Conservation (phyloP, 495 filamentous ascomycete genomes). For the Rhypophila decipiens region DNA sequence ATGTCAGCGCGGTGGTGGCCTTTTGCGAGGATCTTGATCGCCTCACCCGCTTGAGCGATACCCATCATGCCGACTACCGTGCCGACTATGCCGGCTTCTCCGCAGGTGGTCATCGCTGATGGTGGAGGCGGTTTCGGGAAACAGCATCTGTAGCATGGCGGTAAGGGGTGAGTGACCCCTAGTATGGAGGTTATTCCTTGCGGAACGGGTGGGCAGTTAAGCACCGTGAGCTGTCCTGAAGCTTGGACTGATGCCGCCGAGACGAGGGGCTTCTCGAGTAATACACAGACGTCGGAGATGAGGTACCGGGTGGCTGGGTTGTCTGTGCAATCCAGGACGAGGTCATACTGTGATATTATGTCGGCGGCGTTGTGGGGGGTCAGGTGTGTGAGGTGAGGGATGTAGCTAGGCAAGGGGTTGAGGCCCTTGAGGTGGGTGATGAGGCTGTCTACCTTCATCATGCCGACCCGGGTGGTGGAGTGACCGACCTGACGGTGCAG, state of each 20-base stretch:
- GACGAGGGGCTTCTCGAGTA: constrained; percentile 72
- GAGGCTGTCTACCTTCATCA: constrained; percentile 75
- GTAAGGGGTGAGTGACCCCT: constrained; percentile 49
- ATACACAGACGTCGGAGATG: constrained; percentile 81
- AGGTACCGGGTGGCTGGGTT: constrained; percentile 86
- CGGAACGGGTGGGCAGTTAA: constrained; percentile 58
- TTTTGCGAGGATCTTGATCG: constrained; percentile 69
- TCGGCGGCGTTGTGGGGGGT: constrained; percentile 55
- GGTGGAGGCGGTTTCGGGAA: constrained; percentile 83
- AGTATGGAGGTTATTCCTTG: constrained; percentile 30
- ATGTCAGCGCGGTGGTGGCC: no score
- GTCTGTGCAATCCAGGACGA: constrained; percentile 92
- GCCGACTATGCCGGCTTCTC: constrained; percentile 86
- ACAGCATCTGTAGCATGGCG: constrained; percentile 94
- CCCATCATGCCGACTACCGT: constrained; percentile 95
- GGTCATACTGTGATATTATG: constrained; percentile 63
- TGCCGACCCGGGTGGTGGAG: constrained; percentile 60
- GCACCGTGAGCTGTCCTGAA: constrained; percentile 83
- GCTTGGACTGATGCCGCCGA: constrained; percentile 81
- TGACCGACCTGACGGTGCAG: constrained; percentile 90
- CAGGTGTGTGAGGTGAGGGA: constrained; percentile 54
- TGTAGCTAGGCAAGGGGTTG: constrained; percentile 63
- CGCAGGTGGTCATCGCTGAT: constrained; percentile 70
- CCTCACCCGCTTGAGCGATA: constrained; percentile 80
- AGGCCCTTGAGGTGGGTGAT: constrained; percentile 57